Evolutionary conservation across 208 protist species (phyloP).

Genomic region (Leishmania gerbilli): DNA sequence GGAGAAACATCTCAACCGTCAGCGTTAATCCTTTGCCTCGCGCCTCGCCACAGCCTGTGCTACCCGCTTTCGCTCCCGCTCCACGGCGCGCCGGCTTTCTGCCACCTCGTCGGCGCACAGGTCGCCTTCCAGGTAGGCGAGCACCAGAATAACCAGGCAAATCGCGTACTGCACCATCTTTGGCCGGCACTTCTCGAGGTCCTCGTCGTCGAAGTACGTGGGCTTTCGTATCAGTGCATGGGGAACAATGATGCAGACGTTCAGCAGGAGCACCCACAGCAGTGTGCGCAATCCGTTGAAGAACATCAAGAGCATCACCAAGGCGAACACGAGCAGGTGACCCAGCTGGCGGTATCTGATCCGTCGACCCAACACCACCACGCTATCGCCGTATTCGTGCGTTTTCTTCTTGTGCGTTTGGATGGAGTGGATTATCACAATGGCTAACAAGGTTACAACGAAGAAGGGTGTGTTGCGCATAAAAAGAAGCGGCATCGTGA

Average conservation of each 20-base stretch:
- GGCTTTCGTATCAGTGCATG: conserved; percentile 72
- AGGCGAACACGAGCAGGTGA: conserved; percentile 37
- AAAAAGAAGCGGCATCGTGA: conserved; percentile 68
- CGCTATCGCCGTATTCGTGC: conserved; percentile 25
- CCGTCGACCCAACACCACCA: conserved; percentile 35
- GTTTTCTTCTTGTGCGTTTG: conserved; percentile 32
- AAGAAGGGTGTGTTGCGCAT: conserved; percentile 66
- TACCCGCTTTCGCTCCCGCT: conserved; percentile 37
- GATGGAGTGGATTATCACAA: conserved; percentile 48
- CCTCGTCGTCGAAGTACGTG: conserved; percentile 87
- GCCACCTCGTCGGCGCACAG: conserved; percentile 25
- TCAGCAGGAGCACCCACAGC: conserved; percentile 47
- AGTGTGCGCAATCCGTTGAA: conserved; percentile 53
- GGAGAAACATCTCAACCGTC: neutral
- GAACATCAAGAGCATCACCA: conserved; percentile 47
- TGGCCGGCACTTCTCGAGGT: conserved; percentile 83
- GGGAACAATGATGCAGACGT: conserved; percentile 56
- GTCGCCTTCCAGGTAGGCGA: conserved; percentile 75
- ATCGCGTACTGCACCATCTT: conserved; percentile 71
- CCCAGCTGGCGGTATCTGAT: conserved; percentile 54
- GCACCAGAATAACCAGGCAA: conserved; percentile 43
- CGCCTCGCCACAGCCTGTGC: conserved; percentile 20
- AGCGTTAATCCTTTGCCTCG: conserved; percentile 15
- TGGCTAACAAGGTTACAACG: conserved; percentile 36
- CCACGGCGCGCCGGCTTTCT: conserved; percentile 20